These are phyloP conservation scores for Albatrellus ellisii DNA, from an alignment of 768 basidiomycete species.

Conservation along the genomic window DNA sequence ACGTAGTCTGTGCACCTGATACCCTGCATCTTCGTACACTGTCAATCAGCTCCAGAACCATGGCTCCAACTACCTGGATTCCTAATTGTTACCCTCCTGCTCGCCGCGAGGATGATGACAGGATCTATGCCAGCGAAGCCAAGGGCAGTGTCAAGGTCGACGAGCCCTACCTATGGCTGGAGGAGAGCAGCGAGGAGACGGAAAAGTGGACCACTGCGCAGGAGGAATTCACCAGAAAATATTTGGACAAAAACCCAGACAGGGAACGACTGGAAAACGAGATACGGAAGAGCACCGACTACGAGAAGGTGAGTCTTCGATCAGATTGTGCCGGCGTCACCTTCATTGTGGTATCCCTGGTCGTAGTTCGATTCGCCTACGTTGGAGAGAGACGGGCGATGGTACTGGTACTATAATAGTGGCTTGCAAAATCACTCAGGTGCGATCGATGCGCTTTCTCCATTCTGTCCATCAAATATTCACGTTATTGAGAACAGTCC, in stretches of 20 bases:
- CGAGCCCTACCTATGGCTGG: constrained; percentile 71
- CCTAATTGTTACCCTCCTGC: constrained; percentile 50
- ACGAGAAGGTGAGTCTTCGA: constrained; percentile 17
- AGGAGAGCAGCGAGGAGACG: constrained; percentile 48
- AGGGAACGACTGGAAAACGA: constrained; percentile 41
- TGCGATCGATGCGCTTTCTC: too few species aligned
- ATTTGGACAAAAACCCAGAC: constrained; percentile 53
- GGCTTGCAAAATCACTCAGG: constrained; percentile 60
- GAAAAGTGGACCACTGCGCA: constrained; percentile 52
- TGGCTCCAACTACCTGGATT: constrained; percentile 32
- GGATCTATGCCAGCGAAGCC: constrained; percentile 52
- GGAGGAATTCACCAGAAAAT: constrained; percentile 40
- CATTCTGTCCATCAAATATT: background rate
- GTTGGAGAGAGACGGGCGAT: constrained; percentile 50
- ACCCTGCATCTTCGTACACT: background rate
- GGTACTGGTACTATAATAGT: constrained; percentile 76
- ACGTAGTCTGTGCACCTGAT: too few species aligned
- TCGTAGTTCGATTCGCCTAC: constrained; percentile 49
- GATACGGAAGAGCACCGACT: constrained; percentile 42
- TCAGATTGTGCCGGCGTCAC: background rate
- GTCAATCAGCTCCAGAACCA: constrained; percentile 6
- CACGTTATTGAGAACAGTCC: constrained; percentile 29
- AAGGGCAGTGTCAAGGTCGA: constrained; percentile 48
- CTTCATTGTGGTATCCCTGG: constrained; percentile 1
- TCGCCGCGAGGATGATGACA: constrained; percentile 52